These are phyloP conservation scores for Leishmania tropica DNA, from an alignment of 208 protist species.

Conservation along the genomic window DNA sequence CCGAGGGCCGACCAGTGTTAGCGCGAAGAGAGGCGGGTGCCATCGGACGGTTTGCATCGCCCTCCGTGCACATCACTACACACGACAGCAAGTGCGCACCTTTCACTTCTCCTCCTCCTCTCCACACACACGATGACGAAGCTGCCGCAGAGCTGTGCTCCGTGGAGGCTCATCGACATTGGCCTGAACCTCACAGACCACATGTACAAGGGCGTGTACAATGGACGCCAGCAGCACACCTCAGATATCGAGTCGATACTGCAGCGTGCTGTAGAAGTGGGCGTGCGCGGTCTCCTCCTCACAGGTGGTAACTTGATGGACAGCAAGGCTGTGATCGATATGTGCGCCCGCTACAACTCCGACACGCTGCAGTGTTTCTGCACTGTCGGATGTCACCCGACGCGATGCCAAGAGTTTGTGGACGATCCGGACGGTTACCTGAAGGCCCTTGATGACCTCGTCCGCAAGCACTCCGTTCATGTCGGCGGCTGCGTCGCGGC, in stretches of 20 bases:
- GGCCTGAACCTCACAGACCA: conserved; percentile 85
- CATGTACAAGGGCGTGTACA: conserved; percentile 84
- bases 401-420: conserved; percentile 76
- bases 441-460: conserved; percentile 45
- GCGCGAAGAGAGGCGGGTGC: neutral
- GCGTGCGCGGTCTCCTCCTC: conserved; percentile 76
- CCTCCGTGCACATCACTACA: neutral
- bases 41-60: neutral
- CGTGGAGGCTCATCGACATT: conserved; percentile 81
- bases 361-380: conserved; percentile 44
- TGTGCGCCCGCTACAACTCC: conserved; percentile 59
- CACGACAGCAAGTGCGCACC: neutral
- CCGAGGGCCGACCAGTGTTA: neutral
- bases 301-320: conserved; percentile 70
- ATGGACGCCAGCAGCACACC: conserved; percentile 50
- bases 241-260: conserved; percentile 70
- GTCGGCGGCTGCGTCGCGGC: conserved; percentile 78
- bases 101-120: neutral
- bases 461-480: conserved; percentile 53
- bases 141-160: conserved; percentile 13
- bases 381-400: conserved; percentile 92
- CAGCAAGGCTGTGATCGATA: conserved; percentile 52
- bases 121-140: conserved; percentile 5
- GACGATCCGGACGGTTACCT: conserved; percentile 62
- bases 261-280: conserved; percentile 42